phyloP scores from a whole-genome alignment of 805 yeast genomes.

The Dipodascus geniculatus region DNA sequence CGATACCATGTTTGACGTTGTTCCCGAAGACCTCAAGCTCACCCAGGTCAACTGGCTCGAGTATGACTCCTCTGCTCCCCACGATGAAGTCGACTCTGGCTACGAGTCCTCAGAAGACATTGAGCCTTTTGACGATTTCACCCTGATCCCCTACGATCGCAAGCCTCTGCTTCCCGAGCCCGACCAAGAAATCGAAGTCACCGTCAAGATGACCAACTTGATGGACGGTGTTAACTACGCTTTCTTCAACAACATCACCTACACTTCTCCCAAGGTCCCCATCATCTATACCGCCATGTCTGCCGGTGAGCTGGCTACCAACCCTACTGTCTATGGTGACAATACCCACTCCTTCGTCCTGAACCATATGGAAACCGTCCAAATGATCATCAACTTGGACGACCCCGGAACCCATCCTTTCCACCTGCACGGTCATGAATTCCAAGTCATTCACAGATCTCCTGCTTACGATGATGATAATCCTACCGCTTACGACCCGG shows the following conservation, averaged over 20 bases:
- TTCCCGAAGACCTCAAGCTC: conserved; percentile 52
- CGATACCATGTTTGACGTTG: conserved; percentile 65
- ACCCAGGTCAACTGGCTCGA: conserved; percentile 68
- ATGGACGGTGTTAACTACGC: conserved; percentile 87
- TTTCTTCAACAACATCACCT: conserved; percentile 85
- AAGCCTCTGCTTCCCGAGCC: conserved; percentile 50
- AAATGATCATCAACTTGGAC: conserved; percentile 69
- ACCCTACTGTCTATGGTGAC: conserved; percentile 55
- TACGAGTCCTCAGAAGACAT: conserved; percentile 30
- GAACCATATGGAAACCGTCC: conserved; percentile 54
- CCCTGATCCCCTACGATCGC: conserved; percentile 51
- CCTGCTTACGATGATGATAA: conserved; percentile 41
- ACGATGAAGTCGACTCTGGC: conserved; percentile 30
- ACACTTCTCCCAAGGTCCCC: conserved; percentile 75
- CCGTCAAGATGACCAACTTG: conserved; percentile 76
- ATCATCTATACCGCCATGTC: conserved; percentile 63
- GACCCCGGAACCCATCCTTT: conserved; percentile 95
- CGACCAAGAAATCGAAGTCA: conserved; percentile 52
- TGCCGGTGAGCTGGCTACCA: conserved; percentile 41
- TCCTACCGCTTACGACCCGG: conserved; percentile 48
- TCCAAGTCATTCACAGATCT: conserved; percentile 74
- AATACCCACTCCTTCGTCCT: conserved; percentile 69
- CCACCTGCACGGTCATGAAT: conserved; percentile 91
- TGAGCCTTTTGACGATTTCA: conserved; percentile 63
- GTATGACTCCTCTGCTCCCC: conserved; percentile 37